Conservation (phyloP, 78 protist species). For the Isochrysis galbana region DNA sequence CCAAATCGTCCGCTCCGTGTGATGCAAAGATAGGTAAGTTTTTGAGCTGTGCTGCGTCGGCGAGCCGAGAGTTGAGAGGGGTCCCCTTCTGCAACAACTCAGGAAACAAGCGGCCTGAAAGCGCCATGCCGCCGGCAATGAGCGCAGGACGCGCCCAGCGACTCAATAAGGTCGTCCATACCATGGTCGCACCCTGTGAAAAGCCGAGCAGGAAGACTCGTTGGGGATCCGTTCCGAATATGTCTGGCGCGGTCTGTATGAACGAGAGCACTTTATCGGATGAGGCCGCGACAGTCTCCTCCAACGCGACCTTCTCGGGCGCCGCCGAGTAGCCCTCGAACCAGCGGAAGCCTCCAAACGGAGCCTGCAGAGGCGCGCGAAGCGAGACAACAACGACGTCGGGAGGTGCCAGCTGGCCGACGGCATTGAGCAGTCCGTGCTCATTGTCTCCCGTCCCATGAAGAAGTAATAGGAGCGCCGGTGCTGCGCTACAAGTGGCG, state of each 20-base stretch:
- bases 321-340: not conserved
- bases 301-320: not conserved
- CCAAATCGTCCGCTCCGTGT: not conserved
- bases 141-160: not conserved
- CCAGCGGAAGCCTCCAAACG: not conserved
- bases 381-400: not conserved
- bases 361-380: not conserved
- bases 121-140: not conserved
- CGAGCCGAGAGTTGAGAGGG: not conserved
- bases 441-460: not conserved
- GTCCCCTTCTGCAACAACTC: not conserved
- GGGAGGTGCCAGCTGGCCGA: not conserved
- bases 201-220: not conserved
- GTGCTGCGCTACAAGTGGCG: too few species aligned
- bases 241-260: not conserved
- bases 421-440: not conserved
- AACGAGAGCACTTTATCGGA: not conserved
- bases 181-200: not conserved
- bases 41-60: not conserved
- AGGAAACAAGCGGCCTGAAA: not conserved
- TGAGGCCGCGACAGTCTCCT: not conserved
- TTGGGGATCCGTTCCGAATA: not conserved
- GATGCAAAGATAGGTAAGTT: not conserved
- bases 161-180: not conserved
- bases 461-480: not conserved